Evolutionary conservation across 345 rosid genomes (phyloP).

Genomic region (Pistacia atlantica): DNA sequence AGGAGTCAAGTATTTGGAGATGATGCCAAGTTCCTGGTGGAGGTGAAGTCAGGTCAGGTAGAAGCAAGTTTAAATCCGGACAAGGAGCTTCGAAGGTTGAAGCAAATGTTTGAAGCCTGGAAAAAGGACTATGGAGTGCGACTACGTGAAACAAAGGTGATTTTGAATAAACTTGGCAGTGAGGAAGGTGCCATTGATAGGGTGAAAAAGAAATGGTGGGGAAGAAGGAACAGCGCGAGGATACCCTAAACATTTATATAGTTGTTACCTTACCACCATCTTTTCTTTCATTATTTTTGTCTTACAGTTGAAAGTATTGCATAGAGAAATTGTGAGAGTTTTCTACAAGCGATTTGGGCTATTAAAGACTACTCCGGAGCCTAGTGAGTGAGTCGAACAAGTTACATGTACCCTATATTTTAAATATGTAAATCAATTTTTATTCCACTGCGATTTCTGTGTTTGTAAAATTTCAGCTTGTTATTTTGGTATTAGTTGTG

Average conservation of each 20-base stretch:
- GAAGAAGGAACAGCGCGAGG: slow-evolving; percentile 90
- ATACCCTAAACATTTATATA: slow-evolving; percentile 20
- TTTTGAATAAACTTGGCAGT: slow-evolving; percentile 79
- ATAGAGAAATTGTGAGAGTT: slow-evolving; percentile 16
- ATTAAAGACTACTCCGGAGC: slow-evolving; percentile 2
- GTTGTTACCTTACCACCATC: neutral
- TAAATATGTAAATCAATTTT: slow-evolving; percentile 11
- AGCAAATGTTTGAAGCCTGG: slow-evolving; percentile 97
- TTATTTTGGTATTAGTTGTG: neutral
- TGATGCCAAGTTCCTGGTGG: slow-evolving; percentile 94
- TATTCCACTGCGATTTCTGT: neutral
- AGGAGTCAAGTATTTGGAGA: slow-evolving; percentile 96
- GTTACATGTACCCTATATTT: neutral
- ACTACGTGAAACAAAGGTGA: slow-evolving; percentile 81
- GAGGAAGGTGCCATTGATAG: slow-evolving; percentile 75
- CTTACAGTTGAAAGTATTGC: neutral
- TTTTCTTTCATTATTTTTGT: neutral
- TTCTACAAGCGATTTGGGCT: slow-evolving; percentile 7
- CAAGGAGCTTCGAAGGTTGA: slow-evolving; percentile 79
- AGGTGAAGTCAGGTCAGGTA: slow-evolving; percentile 95
- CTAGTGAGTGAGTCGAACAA: neutral
- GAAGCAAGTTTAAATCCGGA: slow-evolving; percentile 95
- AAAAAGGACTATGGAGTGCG: slow-evolving; percentile 89
- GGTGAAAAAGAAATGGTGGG: slow-evolving; percentile 96
- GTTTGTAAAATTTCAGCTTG: slow-evolving; percentile 15